Base-by-base conservation (phyloP, 805 yeast genomes). In the Wickerhamomyces queroliae region DNA sequence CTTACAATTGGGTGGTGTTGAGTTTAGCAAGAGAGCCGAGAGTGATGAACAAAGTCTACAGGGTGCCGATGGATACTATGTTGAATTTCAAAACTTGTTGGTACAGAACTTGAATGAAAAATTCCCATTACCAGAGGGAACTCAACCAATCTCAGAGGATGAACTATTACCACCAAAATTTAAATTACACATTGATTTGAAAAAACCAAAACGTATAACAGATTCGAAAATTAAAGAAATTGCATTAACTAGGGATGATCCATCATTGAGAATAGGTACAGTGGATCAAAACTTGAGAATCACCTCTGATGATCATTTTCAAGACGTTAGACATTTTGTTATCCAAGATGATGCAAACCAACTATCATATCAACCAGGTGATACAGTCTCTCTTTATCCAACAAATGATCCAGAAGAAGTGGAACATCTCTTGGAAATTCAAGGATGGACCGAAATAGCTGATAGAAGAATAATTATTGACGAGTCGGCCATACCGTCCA, bases 21-120 rank as follows among this genome's bases (percentile, higher is more conserved):
- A 83, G 52, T 60, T 88, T 6, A 70, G 82, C 36, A 71, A 74
- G 5, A 65, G 97, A 38, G 85, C 89, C 25, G 99, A 93, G 51
- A 87, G 93, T 18, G 97, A 93, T 61, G 98, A 93, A 47, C 78
- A 75, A 61, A 74, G 85, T 9, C 65, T 85, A 1, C 87, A 83
- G 38, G 91, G 93, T 0, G 59, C 74, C 11, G 97, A 91, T 49
- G 80, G 81, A 0, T 84, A 71, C 47, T 90, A 78, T 59, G 69
- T 76, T 18, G 89, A 81, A 48, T 91, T 93, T 89, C 83, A 82
- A 46, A 57, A 61, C 7, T 56, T 63, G 11, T 55, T 83, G 11
- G 32, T 81, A 1, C 57, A 56, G 20, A 60, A 53, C 18, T 42
- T 74, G 37, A 39, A 48, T 33, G 53, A 46, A 11, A 45, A 47